Conservation (phyloP, 2,329 filamentous ascomycete species). For the Epicoccum sorghinum region DNA sequence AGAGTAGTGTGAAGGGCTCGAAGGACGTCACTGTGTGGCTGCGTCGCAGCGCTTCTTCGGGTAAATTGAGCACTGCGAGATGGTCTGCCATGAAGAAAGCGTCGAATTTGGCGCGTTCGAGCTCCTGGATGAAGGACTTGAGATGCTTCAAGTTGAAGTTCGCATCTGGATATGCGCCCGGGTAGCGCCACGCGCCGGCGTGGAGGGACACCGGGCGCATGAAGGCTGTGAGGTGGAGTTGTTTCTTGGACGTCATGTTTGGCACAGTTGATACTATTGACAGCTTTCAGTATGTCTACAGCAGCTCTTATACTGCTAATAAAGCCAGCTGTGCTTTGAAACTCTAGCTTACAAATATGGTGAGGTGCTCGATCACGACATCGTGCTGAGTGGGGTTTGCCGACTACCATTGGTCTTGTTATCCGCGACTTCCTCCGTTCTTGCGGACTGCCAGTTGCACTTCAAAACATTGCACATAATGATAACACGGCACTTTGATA, state of each 20-base stretch:
- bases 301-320: background rate
- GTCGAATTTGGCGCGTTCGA: constrained; percentile 45
- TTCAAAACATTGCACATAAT: constrained; percentile 1
- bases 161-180: constrained; percentile 60
- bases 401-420: constrained; percentile 1
- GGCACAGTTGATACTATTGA: background rate
- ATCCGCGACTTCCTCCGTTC: background rate
- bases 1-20: constrained; percentile 72
- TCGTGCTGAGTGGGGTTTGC: constrained; percentile 3
- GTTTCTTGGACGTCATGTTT: constrained; percentile 17
- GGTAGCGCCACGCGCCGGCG: constrained; percentile 64
- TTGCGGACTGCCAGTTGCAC: background rate
- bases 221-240: constrained; percentile 60
- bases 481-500: too few species aligned
- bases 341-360: constrained; percentile 12
- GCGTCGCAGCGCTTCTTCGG: constrained; percentile 57
- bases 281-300: background rate
- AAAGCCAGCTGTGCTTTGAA: background rate
- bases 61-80: constrained; percentile 70
- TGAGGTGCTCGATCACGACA: constrained; percentile 14
- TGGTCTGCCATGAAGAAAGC: constrained; percentile 50
- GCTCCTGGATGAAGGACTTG: constrained; percentile 57
- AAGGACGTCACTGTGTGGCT: constrained; percentile 65
- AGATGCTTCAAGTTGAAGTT: constrained; percentile 64
- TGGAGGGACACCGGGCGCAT: constrained; percentile 65